Percentiles rank a stretch among this genome's conserved stretches.
Evolutionary conservation across 345 rosid species (phyloP).

Genomic region (Theobroma cacao): DNA sequence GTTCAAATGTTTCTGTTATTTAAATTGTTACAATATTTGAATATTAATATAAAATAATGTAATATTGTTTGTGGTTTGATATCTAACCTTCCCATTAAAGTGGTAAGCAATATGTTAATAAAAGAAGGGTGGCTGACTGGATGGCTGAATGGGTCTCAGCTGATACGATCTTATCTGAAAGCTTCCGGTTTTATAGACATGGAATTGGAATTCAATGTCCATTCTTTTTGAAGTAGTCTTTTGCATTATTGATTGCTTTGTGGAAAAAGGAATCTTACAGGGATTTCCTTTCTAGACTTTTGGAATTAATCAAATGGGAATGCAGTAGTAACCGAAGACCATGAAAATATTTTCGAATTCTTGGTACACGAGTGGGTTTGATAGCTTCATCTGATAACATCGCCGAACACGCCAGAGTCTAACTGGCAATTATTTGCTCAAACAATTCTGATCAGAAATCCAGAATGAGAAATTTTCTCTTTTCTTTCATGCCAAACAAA

Average conservation of each 20-base stretch:
- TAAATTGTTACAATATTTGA: too few species aligned
- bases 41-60: neutral
- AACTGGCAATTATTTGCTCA: too few species aligned
- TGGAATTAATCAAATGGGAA: neutral
- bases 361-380: neutral
- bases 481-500: neutral
- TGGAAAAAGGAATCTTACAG: neutral
- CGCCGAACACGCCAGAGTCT: too few species aligned
- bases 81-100: too few species aligned
- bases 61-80: too few species aligned
- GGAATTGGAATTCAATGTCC: too few species aligned
- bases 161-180: too few species aligned
- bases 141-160: too few species aligned
- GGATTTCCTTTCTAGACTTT: neutral
- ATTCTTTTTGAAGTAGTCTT: neutral
- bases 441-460: too few species aligned
- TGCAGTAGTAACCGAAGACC: neutral
- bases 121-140: too few species aligned
- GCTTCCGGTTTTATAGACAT: too few species aligned
- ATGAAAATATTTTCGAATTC: neutral
- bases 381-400: neutral
- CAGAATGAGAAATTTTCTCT: conserved; percentile 5
- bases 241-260: neutral
- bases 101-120: too few species aligned
- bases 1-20: neutral